phyloP scores from a whole-genome alignment of 805 yeast species.

The Saccharomycopsis javanensis region DNA sequence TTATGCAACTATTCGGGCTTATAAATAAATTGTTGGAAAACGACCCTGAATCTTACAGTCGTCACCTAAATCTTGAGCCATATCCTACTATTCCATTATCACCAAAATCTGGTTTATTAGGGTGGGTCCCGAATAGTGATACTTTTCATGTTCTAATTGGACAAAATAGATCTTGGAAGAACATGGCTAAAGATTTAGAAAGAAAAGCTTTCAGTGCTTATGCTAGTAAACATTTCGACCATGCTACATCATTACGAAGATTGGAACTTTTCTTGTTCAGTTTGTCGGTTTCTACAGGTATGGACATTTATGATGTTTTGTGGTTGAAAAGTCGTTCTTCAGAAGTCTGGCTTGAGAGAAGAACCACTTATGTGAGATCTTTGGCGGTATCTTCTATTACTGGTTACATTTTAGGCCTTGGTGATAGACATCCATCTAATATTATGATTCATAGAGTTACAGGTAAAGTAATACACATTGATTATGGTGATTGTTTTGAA shows the following conservation, averaged over 20 bases:
- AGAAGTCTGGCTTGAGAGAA: slow-evolving; percentile 95
- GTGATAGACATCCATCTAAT: slow-evolving; percentile 97
- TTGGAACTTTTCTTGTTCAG: slow-evolving; percentile 97
- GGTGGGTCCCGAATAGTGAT: slow-evolving; percentile 97
- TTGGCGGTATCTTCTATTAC: slow-evolving; percentile 98
- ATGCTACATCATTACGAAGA: slow-evolving; percentile 77
- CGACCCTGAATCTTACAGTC: slow-evolving; percentile 91
- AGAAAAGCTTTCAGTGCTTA: slow-evolving; percentile 5
- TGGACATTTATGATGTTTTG: slow-evolving; percentile 86
- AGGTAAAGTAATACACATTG: slow-evolving; percentile 94
- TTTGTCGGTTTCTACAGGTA: slow-evolving; percentile 89
- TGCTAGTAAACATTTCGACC: slow-evolving; percentile 56
- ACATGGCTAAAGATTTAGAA: slow-evolving; percentile 14
- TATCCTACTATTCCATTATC: slow-evolving; percentile 93
- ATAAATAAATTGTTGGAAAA: slow-evolving; percentile 83
- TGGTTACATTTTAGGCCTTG: slow-evolving; percentile 92
- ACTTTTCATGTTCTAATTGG: slow-evolving; percentile 89
- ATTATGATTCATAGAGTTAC: slow-evolving; percentile 89
- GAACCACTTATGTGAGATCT: slow-evolving; percentile 93
- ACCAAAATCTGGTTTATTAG: slow-evolving; percentile 91
- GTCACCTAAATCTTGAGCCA: slow-evolving; percentile 87
- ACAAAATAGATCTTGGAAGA: slow-evolving; percentile 74
- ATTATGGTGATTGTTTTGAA: slow-evolving; percentile 98
- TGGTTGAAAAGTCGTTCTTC: slow-evolving; percentile 96
- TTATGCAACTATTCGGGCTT: slow-evolving; percentile 94